Evolutionary conservation across 1,139 yeast genomes (phyloP), one percentile per base, ranked within the genome.

Genomic region (Taphrina betulina): DNA sequence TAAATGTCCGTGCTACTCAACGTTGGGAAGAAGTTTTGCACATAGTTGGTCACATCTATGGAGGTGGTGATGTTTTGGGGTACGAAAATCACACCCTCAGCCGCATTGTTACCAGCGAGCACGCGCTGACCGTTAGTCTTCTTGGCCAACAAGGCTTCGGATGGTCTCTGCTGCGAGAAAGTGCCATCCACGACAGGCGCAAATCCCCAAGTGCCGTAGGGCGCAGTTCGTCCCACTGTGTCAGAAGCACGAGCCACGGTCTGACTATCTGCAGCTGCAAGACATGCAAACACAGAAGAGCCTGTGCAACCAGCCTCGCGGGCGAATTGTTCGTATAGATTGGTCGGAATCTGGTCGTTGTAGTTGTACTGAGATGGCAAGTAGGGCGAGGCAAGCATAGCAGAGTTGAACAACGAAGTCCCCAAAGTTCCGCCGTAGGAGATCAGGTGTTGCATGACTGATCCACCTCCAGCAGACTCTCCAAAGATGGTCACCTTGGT

Each of bases 401-500:
- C 36, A 14, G n/a, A 5, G 12, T 16, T n/a, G 46, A 42, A 42
- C 14, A 28, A 14, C 7, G 36, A n/a, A 3, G 34, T 14, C n/a
- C 46, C 36, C 1, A 28, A 28, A 3, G 35, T 12, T 5, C 46
- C 46, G 22, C 36, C 46, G 22, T 42, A 28, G 7, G 46, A 34
- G 22, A 42, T 22, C 22, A 42, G 12, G n/a, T 42, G 46, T 16
- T 17, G 17, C 46, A 42, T 51, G 29, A 69, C 68, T 14, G 70
- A 65, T 45, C 64, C 63, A 2, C 72, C 71, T 5, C 75, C 75
- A 0, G 75, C 74, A 44, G 69, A 65, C 59, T 72, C 72, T 16
- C 75, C 75, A 64, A 68, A 64, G 5, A 71, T 62, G 3, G 72
- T 69, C 22, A 72, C 66, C 48, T 65, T 64, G 4, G 63, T 61